Evolutionary conservation across 1,284 basidiomycete genomes (phyloP), one percentile per base, ranked within the genome.

Genomic region (Papiliotrema flavescens): DNA sequence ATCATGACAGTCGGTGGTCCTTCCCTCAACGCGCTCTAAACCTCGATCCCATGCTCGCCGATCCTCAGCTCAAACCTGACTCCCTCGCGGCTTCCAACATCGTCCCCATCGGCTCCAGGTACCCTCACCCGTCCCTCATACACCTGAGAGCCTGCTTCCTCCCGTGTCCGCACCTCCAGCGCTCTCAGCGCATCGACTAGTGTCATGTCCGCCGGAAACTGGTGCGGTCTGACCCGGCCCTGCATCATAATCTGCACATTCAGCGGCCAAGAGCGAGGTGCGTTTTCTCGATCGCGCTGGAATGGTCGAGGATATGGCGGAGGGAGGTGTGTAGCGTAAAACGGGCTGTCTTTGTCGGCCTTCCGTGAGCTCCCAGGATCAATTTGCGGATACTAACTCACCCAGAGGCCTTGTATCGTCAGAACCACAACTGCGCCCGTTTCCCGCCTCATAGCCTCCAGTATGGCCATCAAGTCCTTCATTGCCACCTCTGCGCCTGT

Each of bases 391-490:
- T n/a, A 6, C 13, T 3, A 6, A 59, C 69, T 64, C 52, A 72
- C 73, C 60, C 72, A 68, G 13, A 76, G 52, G 0, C 68, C 71
- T 42, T 75, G 75, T 2, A 66, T 59, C 1, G 64, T 60, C 2
- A 71, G 47, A 3, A 75, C 57, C 1, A 75, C 69, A 2, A 73
- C 64, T 2, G 62, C 54, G 1, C 75, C 75, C 8, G 66, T 36
- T 0, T 71, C 67, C 23, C 61, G 64, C 47, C 75, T 61, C 8
- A 76, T 24, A 3, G 47, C 19, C 8, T 65, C 69, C 4, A 77
- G 55, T 9, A 53, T 60, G 1, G 62, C 60, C 64, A 73, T 65
- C 0, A 73, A 62, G 35, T 76, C 68, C 41, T 55, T 56, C 62
- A 75, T 63, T 1, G 63, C 61, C 7, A 69, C 56, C 44, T 69